These are phyloP conservation scores for Cyamopsis tetragonoloba DNA, from an alignment of 306 rosid genomes.

Conservation along the genomic window DNA sequence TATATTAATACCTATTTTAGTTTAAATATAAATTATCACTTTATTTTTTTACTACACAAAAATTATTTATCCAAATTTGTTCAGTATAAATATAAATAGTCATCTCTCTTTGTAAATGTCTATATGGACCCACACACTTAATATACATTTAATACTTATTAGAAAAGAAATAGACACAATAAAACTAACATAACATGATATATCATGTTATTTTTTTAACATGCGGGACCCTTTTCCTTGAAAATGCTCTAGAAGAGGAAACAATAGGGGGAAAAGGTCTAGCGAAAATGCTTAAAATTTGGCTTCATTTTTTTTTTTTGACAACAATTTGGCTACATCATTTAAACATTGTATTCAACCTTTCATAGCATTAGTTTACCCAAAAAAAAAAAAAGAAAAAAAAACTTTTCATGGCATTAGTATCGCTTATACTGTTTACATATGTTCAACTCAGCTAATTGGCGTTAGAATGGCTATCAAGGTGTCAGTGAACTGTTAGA, in stretches of 20 bases:
- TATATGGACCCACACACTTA: too few species aligned
- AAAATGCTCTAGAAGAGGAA: background rate
- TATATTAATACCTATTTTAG: too few species aligned
- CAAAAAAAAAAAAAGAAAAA: too few species aligned
- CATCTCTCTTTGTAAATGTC: too few species aligned
- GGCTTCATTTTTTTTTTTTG: background rate
- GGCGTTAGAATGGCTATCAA: conserved; percentile 19
- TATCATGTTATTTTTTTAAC: too few species aligned
- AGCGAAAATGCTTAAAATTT: background rate
- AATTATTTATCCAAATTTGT: too few species aligned
- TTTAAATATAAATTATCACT: too few species aligned
- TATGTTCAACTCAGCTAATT: conserved; percentile 22
- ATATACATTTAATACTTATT: too few species aligned
- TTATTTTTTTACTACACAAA: too few species aligned
- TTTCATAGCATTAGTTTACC: conserved; percentile 5
- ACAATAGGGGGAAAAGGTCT: background rate
- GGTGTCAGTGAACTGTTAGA: conserved; percentile 22
- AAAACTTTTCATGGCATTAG: conserved; percentile 13
- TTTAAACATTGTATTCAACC: background rate
- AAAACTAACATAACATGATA: too few species aligned
- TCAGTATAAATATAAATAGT: too few species aligned
- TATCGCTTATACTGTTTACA: conserved; percentile 14
- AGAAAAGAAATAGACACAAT: too few species aligned
- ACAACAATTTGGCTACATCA: background rate
- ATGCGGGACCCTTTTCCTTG: background rate